A percentile compares a stretch with the other conserved stretches of the same genome.
phyloP scores from a whole-genome alignment of 164 flowering plant genomes.

The Dillenia turbinata region DNA sequence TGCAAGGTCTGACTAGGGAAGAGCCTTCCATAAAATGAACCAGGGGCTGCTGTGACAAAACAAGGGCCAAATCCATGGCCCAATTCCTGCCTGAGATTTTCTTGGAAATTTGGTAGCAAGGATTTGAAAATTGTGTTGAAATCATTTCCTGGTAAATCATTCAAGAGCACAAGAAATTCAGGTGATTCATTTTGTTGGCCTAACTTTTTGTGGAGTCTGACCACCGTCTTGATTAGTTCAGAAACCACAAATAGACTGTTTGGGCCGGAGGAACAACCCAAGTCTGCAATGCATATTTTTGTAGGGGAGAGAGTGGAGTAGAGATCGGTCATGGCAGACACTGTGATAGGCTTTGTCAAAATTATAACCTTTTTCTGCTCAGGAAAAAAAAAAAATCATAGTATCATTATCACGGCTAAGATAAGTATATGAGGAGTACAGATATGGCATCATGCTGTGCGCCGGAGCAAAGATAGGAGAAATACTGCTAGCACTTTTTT shows the following conservation, averaged over 20 bases:
- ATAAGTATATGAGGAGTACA: too few species aligned
- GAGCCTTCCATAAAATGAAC: constrained; percentile 38
- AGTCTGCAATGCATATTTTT: constrained; percentile 30
- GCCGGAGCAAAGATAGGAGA: too few species aligned
- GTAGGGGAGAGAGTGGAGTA: constrained; percentile 11
- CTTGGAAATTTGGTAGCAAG: constrained; percentile 12
- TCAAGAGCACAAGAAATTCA: constrained; percentile 26
- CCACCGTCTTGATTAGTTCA: constrained; percentile 16
- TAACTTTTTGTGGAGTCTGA: constrained; percentile 2
- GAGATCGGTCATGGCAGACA: constrained; percentile 23
- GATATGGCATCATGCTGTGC: too few species aligned
- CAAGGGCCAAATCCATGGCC: constrained; percentile 11
- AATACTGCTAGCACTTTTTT: too few species aligned
- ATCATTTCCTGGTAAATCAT: constrained; percentile 36
- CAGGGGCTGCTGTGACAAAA: constrained; percentile 30
- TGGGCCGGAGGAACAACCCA: constrained; percentile 45
- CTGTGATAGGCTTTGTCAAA: constrained; percentile 22
- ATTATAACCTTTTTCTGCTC: constrained; percentile 27
- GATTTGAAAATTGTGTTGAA: constrained; percentile 31
- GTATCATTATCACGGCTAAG: too few species aligned
- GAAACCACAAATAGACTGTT: constrained; percentile 26
- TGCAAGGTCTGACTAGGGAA: constrained; percentile 25
- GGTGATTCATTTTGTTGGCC: constrained; percentile 1
- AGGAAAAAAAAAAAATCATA: not conserved
- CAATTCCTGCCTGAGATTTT: constrained; percentile 1